Percentiles rank a stretch among this genome's conserved stretches.
These are phyloP conservation scores for Leccinum truebloodii DNA, from an alignment of 768 basidiomycete species.

Conservation along the genomic window DNA sequence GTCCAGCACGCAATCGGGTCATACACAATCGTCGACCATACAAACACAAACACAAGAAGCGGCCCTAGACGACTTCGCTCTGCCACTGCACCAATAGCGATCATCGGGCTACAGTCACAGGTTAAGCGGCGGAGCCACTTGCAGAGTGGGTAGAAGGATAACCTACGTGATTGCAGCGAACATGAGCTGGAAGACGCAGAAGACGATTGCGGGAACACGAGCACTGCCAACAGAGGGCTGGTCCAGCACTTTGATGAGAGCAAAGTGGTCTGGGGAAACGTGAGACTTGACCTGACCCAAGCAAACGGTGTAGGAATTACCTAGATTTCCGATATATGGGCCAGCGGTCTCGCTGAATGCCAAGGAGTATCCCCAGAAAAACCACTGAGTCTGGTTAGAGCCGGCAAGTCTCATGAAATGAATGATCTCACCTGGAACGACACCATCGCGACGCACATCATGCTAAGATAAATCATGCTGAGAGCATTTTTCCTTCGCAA, in stretches of 20 bases:
- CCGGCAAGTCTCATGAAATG: slow-evolving; percentile 10
- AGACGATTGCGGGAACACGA: slow-evolving; percentile 72
- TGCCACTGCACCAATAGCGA: slow-evolving; percentile 90
- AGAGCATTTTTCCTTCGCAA: slow-evolving; percentile 92
- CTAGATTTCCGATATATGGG: slow-evolving; percentile 83
- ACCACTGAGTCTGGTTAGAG: slow-evolving; percentile 60
- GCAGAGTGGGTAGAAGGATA: not conserved
- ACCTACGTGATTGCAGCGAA: slow-evolving; percentile 86
- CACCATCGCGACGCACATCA: slow-evolving; percentile 76
- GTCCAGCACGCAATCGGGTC: slow-evolving; percentile 97
- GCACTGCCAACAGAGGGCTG: slow-evolving; percentile 72
- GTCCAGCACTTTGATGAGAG: slow-evolving; percentile 72
- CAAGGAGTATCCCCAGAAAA: slow-evolving; percentile 96
- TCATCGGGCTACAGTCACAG: slow-evolving; percentile 59
- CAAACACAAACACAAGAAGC: slow-evolving; percentile 84
- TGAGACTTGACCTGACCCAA: not conserved
- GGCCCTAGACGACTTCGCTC: slow-evolving; percentile 88
- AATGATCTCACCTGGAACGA: slow-evolving; percentile 81
- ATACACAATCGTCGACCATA: slow-evolving; percentile 89
- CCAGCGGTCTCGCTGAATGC: slow-evolving; percentile 80
- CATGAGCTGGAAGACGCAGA: slow-evolving; percentile 87
- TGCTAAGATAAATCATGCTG: slow-evolving; percentile 81
- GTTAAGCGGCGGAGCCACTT: not conserved
- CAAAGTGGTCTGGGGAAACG: slow-evolving; percentile 69
- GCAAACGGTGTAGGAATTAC: slow-evolving; percentile 40